Evolutionary conservation across 331 rosid species (phyloP).

Genomic region (Stylosanthes scabra): DNA sequence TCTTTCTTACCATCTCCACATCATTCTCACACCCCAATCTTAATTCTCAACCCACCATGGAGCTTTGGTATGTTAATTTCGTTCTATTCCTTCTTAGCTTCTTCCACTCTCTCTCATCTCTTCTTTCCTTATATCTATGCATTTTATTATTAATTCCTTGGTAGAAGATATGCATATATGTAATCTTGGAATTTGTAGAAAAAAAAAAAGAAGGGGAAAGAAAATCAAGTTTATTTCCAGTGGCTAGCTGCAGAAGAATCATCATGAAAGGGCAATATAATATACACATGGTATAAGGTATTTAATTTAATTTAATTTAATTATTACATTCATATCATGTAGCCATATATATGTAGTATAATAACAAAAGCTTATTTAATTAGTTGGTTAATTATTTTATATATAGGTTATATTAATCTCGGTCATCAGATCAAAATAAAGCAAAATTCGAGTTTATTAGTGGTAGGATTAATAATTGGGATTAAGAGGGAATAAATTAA

Average conservation of each 20-base stretch:
- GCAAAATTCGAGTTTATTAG: background rate
- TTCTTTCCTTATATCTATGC: background rate
- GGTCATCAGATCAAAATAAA: background rate
- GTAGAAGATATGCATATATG: slow-evolving; percentile 11
- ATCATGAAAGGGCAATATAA: background rate
- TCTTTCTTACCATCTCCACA: slow-evolving; percentile 41
- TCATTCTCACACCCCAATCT: background rate
- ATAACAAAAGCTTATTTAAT: background rate
- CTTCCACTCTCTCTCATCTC: background rate
- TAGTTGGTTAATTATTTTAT: background rate
- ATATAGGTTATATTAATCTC: background rate
- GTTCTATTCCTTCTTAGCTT: background rate
- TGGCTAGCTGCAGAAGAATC: background rate
- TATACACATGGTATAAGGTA: background rate
- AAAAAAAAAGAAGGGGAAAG: background rate
- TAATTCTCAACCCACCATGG: background rate
- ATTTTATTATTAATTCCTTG: background rate
- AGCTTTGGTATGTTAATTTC: background rate
- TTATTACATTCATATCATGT: background rate
- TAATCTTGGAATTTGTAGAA: background rate
- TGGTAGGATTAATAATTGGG: background rate
- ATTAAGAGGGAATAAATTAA: background rate
- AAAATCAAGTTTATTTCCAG: background rate
- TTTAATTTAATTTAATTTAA: too few species aligned
- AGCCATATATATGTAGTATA: background rate